phyloP scores from a whole-genome alignment of 768 basidiomycete genomes.

The Mycena kentingensis region DNA sequence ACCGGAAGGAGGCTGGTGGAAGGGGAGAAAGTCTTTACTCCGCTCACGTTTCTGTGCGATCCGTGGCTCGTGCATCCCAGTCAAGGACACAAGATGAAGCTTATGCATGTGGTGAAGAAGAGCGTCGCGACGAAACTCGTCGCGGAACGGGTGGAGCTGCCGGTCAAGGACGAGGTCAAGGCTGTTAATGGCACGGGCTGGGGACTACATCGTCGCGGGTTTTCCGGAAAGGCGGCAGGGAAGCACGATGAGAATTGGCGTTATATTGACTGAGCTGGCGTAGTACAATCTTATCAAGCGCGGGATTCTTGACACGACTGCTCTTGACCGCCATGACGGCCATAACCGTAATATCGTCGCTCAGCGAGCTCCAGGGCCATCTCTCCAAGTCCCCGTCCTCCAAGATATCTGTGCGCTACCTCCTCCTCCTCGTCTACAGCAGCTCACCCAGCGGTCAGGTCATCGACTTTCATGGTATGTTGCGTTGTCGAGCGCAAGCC shows the following conservation, averaged over 20 bases:
- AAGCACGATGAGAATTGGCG: too few relatives aligned
- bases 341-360: too few relatives aligned
- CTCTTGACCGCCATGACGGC: too few relatives aligned
- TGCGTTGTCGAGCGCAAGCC: too few relatives aligned
- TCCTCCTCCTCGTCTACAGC: neutral
- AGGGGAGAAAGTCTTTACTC: conserved; percentile 74
- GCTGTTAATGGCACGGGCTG: neutral
- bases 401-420: conserved; percentile 61
- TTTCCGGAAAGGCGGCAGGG: too few relatives aligned
- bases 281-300: too few relatives aligned
- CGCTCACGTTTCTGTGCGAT: conserved; percentile 75
- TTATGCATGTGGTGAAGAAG: conserved; percentile 76
- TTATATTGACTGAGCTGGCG: too few relatives aligned
- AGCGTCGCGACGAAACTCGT: conserved; percentile 63
- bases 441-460: conserved; percentile 46
- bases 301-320: too few relatives aligned
- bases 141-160: conserved; percentile 60
- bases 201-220: neutral
- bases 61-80: conserved; percentile 63
- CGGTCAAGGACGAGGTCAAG: conserved; percentile 26
- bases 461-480: conserved; percentile 87
- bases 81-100: conserved; percentile 65
- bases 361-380: conserved; percentile 60
- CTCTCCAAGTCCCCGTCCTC: conserved; percentile 58
- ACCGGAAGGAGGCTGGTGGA: conserved; percentile 46